Conservation (phyloP, 1,139 yeast genomes). For the Blastobotrys petasosporus region DNA sequence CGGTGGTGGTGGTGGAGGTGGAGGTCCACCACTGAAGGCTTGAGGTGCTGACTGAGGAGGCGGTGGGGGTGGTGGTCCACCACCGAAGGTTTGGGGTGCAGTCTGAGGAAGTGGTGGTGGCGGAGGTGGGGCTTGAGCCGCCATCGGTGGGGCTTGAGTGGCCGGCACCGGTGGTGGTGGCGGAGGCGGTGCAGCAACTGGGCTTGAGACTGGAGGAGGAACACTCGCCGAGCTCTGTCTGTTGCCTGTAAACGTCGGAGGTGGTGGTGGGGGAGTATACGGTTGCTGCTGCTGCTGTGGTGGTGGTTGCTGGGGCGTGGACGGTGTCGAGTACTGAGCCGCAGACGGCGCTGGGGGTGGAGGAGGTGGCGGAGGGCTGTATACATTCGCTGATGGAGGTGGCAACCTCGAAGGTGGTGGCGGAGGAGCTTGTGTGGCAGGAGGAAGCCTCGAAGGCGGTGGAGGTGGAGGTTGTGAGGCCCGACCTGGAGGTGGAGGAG, state of each 20-base stretch:
- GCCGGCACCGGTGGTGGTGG: constrained; percentile 7
- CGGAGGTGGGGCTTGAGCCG: constrained; percentile 17
- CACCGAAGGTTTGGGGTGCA: constrained; percentile 21
- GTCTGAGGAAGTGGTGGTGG: constrained; percentile 20
- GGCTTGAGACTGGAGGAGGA: constrained; percentile 2
- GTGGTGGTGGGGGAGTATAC: constrained; percentile 22
- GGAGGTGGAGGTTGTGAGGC: constrained; percentile 29
- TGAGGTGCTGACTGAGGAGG: constrained; percentile 22
- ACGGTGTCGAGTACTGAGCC: constrained; percentile 25
- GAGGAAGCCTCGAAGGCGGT: constrained; percentile 22
- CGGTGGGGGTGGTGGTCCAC: constrained; percentile 26
- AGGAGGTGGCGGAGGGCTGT: constrained; percentile 26
- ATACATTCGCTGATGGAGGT: constrained; percentile 26
- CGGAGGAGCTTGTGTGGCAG: constrained; percentile 16
- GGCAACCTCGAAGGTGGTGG: constrained; percentile 17
- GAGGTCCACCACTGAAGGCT: constrained; percentile 14
- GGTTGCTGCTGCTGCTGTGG: constrained; percentile 25
- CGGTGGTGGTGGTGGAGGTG: constrained; percentile 28
- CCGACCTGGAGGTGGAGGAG: constrained; percentile 26
- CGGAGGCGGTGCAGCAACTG: constrained; percentile 10
- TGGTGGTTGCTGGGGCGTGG: constrained; percentile 17
- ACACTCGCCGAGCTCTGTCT: not conserved
- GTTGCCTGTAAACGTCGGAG: constrained; percentile 6
- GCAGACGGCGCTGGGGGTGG: constrained; percentile 17
- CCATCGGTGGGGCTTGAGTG: constrained; percentile 25